Conservation (phyloP, 2,329 filamentous ascomycete genomes). For the Exophiala oligosperma region DNA sequence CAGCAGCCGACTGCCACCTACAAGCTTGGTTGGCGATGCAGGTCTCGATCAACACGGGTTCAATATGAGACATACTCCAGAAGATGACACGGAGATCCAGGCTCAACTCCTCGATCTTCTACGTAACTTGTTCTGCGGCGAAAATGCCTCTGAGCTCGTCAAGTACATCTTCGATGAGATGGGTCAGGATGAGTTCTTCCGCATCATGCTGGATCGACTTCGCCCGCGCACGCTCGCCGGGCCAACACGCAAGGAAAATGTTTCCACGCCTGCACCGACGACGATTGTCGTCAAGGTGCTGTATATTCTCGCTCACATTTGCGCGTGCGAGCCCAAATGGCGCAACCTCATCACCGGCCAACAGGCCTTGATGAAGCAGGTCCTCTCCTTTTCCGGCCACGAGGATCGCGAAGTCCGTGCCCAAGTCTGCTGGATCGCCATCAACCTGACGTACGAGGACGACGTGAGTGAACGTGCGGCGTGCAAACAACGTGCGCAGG, state of each 20-base stretch:
- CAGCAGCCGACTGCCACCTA: neutral
- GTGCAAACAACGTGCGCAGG: conserved; percentile 65
- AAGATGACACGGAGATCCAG: conserved; percentile 81
- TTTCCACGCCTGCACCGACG: conserved; percentile 35
- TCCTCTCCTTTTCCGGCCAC: conserved; percentile 73
- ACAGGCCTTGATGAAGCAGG: conserved; percentile 69
- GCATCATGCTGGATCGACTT: conserved; percentile 77
- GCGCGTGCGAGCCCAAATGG: conserved; percentile 76
- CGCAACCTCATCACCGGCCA: conserved; percentile 76
- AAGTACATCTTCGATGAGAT: conserved; percentile 77
- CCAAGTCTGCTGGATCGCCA: conserved; percentile 78
- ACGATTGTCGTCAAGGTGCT: conserved; percentile 77
- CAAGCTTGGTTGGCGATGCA: conserved; percentile 16
- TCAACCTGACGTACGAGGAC: conserved; percentile 83
- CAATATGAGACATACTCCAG: conserved; percentile 62
- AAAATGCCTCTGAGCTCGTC: conserved; percentile 68
- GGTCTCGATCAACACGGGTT: conserved; percentile 65
- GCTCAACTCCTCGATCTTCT: conserved; percentile 89
- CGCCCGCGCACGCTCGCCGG: conserved; percentile 50
- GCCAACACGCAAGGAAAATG: conserved; percentile 31
- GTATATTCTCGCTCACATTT: conserved; percentile 84
- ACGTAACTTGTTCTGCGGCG: conserved; percentile 78
- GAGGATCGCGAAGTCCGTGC: conserved; percentile 71
- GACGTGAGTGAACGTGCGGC: conserved; percentile 54
- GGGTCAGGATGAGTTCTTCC: conserved; percentile 75